Evolutionary conservation across 139 green algal species (phyloP), one percentile per base, ranked within the genome.

Genomic region (Chlorella sp.): DNA sequence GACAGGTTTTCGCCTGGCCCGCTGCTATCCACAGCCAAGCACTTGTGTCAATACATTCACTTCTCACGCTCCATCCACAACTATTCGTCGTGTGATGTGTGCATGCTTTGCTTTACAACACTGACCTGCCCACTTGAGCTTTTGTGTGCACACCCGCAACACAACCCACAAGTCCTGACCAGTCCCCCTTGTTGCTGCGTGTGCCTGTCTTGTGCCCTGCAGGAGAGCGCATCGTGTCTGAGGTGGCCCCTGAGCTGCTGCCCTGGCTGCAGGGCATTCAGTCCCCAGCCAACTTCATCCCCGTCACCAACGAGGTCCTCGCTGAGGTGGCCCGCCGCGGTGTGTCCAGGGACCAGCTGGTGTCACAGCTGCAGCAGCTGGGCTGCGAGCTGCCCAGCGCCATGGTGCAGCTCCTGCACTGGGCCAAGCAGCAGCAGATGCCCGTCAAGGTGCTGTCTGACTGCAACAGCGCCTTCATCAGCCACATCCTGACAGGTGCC

Each of bases 181-280:
- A 51, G 22, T 67, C 31, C 27, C 68, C 22, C 49, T 74, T 23
- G 62, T 73, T 29, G 88, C 94, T 72, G 94, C 96, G 75, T 91
- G 95, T 83, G 82, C 87, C 22, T 94, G 88, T 5, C 72, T 96
- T 23, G 79, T 83, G 2, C 85, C 91, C 79, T 86, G 50, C 32
- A 86, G 78, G 81, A n/a, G 90, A 94, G 82, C 73, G 84, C 1
- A 49, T 95, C 32, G 73, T 87, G 23, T 85, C 86, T 26, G 74
- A 87, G 74, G 82, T 97, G 35, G 89, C 91, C 2, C 91, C 91
- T 0, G 91, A 97, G 82, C 82, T 95, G 66, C 80, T 89, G 62
- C 90, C 89, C 24, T 87, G 91, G 80, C 84, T 95, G 34, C 31
- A 76, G 0, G 66, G 74, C n/a, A n/a, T n/a, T n/a, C n/a, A n/a